A percentile compares a stretch with the other conserved stretches of the same genome.
phyloP scores from a whole-genome alignment of 371 early-diverging fungal species.

The Apophysomyces trapeziformis region DNA sequence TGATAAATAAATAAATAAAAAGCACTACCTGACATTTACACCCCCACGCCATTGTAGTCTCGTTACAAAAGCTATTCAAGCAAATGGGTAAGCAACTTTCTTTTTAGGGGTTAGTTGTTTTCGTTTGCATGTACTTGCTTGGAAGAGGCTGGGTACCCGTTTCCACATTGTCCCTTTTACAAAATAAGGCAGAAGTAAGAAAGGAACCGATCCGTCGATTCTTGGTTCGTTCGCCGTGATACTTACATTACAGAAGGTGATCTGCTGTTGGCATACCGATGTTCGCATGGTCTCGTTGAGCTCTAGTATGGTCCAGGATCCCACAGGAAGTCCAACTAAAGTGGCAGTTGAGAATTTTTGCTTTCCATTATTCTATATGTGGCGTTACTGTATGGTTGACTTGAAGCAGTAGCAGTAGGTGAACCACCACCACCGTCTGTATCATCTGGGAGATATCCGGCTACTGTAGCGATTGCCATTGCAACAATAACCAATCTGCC shows the following conservation, averaged over 20 bases:
- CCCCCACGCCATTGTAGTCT: slow-evolving; percentile 8
- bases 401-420: slow-evolving; percentile 1
- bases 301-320: slow-evolving; percentile 23
- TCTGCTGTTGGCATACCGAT: slow-evolving; percentile 18
- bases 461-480: not conserved
- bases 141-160: slow-evolving; percentile 2
- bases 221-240: not conserved
- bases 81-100: not conserved
- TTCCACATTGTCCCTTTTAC: slow-evolving; percentile 22
- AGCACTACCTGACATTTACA: not conserved
- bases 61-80: not conserved
- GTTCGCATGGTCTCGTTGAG: slow-evolving; percentile 13
- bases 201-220: no score
- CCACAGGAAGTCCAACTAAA: slow-evolving; percentile 21
- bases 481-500: not conserved
- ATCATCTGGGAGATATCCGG: not conserved
- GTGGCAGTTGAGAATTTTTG: slow-evolving; percentile 7
- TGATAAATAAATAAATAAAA: not conserved
- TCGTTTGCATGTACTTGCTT: slow-evolving; percentile 13
- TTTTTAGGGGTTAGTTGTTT: not conserved
- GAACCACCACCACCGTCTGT: not conserved
- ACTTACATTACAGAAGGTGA: slow-evolving; percentile 21
- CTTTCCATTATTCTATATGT: not conserved
- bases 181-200: not conserved
- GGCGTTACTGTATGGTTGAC: slow-evolving; percentile 9